Evolutionary conservation across 495 filamentous ascomycete species (phyloP).

Genomic region (Tetracladium setigerum): DNA sequence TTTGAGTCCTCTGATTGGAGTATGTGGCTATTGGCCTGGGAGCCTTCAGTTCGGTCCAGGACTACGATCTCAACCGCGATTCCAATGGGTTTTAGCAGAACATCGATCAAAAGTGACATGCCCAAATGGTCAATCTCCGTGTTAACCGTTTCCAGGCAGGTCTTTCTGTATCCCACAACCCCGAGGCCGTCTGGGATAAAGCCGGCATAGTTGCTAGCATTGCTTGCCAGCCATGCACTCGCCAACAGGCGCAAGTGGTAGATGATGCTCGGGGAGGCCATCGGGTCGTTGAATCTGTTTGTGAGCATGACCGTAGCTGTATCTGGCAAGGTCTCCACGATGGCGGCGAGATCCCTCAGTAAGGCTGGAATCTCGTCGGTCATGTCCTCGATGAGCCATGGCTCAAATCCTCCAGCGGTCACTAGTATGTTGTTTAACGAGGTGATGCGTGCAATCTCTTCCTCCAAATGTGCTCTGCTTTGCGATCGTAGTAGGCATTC

Average conservation of each 20-base stretch:
- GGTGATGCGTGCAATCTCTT: constrained; percentile 63
- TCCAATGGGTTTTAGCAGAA: constrained; percentile 71
- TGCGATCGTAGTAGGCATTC: constrained; percentile 66
- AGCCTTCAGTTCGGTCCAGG: constrained; percentile 78
- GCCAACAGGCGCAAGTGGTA: constrained; percentile 67
- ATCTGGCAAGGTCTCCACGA: constrained; percentile 43
- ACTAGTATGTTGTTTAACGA: constrained; percentile 60
- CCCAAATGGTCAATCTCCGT: constrained; percentile 88
- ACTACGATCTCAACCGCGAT: constrained; percentile 85
- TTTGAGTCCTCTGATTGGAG: constrained; percentile 51
- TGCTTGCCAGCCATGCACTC: constrained; percentile 76
- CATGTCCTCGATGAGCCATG: constrained; percentile 74
- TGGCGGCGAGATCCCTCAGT: constrained; percentile 46
- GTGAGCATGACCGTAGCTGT: constrained; percentile 52
- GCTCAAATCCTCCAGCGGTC: constrained; percentile 56
- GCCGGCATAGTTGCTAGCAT: constrained; percentile 56
- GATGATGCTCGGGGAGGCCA: constrained; percentile 63
- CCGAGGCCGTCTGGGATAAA: constrained; percentile 52
- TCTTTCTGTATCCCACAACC: constrained; percentile 63
- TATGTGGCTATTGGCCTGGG: constrained; percentile 68
- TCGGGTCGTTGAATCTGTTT: constrained; percentile 67
- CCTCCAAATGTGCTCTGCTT: constrained; percentile 54
- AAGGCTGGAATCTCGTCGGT: constrained; percentile 64
- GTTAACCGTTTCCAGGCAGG: constrained; percentile 62
- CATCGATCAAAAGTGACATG: constrained; percentile 66